Evolutionary conservation across 805 yeast species (phyloP).

Genomic region (Wickerhamomyces pijperi): DNA sequence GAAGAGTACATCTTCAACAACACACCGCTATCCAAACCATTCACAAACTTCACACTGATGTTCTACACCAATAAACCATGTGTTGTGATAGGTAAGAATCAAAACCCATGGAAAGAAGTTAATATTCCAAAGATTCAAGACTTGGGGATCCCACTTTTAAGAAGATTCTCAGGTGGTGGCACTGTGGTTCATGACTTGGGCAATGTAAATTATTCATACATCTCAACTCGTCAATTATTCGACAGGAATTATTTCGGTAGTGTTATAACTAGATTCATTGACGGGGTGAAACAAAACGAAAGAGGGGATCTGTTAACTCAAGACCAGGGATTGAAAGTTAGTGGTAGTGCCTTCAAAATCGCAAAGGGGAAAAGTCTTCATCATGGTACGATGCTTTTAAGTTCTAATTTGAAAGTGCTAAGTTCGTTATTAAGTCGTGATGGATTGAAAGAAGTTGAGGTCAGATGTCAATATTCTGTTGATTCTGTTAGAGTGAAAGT

Average conservation of each 20-base stretch:
- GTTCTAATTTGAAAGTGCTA: slow-evolving; percentile 50
- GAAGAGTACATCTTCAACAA: slow-evolving; percentile 68
- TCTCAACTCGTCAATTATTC: slow-evolving; percentile 59
- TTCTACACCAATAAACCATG: slow-evolving; percentile 74
- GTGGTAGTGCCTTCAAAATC: slow-evolving; percentile 89
- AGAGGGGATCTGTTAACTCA: slow-evolving; percentile 70
- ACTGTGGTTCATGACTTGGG: slow-evolving; percentile 92
- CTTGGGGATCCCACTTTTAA: slow-evolving; percentile 48
- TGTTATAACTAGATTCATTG: slow-evolving; percentile 28
- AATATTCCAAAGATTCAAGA: slow-evolving; percentile 44
- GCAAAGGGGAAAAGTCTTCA: slow-evolving; percentile 78
- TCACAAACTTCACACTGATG: slow-evolving; percentile 36
- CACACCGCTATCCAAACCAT: slow-evolving; percentile 44
- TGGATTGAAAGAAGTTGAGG: slow-evolving; percentile 28
- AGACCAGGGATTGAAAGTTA: slow-evolving; percentile 43
- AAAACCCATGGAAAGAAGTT: slow-evolving; percentile 86
- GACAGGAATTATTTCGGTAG: slow-evolving; percentile 28
- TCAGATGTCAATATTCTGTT: slow-evolving; percentile 34
- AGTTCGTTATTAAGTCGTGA: slow-evolving; percentile 43
- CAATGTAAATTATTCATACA: slow-evolving; percentile 75
- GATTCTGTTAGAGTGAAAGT: slow-evolving; percentile 79
- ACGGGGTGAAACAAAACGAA: slow-evolving; percentile 40
- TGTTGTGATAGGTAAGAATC: slow-evolving; percentile 93
- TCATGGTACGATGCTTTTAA: slow-evolving; percentile 89
- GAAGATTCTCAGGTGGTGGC: slow-evolving; percentile 92